Percentiles rank a stretch among this genome's conserved stretches.
Conservation (phyloP, 768 basidiomycete species). For the Boletellus emodensis region DNA sequence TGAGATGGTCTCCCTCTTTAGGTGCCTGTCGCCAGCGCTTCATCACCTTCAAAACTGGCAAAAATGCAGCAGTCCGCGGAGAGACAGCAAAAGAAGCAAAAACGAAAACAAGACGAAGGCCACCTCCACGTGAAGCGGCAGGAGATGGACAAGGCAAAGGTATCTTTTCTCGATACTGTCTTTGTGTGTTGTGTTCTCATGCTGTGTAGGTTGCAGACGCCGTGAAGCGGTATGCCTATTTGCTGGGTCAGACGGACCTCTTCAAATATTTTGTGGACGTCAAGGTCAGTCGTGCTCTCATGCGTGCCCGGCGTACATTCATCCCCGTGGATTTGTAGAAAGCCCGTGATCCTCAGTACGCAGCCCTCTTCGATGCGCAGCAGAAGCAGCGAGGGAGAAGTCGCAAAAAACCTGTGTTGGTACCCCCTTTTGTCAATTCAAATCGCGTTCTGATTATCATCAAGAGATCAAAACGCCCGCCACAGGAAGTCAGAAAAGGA, state of each 20-base stretch:
- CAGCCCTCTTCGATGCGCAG: constrained; percentile 82
- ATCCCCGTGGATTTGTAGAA: constrained; percentile 41
- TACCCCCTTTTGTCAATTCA: constrained; percentile 6
- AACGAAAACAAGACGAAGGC: constrained; percentile 66
- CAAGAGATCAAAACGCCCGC: constrained; percentile 70
- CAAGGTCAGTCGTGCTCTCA: constrained; percentile 52
- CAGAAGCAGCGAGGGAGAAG: constrained; percentile 82
- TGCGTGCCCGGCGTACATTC: neutral
- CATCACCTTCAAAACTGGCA: constrained; percentile 30
- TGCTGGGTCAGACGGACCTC: constrained; percentile 96
- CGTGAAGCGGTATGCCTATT: constrained; percentile 93
- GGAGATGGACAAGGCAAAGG: constrained; percentile 89
- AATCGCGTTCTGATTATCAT: constrained; percentile 4
- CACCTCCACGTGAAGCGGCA: constrained; percentile 67
- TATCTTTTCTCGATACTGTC: constrained; percentile 23
- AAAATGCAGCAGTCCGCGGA: constrained; percentile 38
- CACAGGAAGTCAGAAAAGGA: constrained; percentile 97
- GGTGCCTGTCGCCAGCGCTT: constrained; percentile 20
- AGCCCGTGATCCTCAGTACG: constrained; percentile 91
- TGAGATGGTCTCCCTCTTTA: constrained; percentile 5
- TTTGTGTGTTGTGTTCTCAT: constrained; percentile 7
- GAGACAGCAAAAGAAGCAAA: constrained; percentile 44
- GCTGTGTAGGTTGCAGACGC: constrained; percentile 74
- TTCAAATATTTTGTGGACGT: constrained; percentile 99
- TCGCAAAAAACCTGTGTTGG: constrained; percentile 75